These are phyloP conservation scores for Fusarium sp. DNA, from an alignment of 2,329 filamentous ascomycete species.

Conservation along the genomic window DNA sequence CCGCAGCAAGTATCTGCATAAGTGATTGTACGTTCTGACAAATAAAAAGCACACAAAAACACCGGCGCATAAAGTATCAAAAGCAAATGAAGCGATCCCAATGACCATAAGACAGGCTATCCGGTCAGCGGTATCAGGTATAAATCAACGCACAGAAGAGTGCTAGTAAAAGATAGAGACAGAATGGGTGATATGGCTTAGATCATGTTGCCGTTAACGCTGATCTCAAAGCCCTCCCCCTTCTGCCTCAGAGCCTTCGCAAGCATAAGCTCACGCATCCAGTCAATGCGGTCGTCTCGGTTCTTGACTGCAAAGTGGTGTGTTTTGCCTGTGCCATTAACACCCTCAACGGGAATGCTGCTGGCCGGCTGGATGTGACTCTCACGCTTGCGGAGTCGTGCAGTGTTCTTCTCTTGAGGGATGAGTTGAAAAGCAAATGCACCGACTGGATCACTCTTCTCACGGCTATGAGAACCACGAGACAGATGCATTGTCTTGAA, in stretches of 20 bases:
- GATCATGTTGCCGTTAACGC: conserved; percentile 85
- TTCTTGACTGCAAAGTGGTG: conserved; percentile 94
- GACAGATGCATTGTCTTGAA: conserved; percentile 84
- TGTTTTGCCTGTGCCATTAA: conserved; percentile 80
- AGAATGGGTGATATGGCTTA: conserved; percentile 51
- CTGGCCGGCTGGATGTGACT: conserved; percentile 59
- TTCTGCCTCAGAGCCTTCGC: conserved; percentile 90
- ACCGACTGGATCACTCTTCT: conserved; percentile 71
- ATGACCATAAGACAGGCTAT: conserved; percentile 3
- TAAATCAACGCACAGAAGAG: conserved; percentile 26
- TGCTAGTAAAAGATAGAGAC: conserved; percentile 16
- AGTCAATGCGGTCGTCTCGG: conserved; percentile 93
- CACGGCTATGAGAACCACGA: conserved; percentile 62
- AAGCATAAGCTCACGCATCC: conserved; percentile 95
- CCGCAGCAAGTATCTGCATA: conserved; percentile 46
- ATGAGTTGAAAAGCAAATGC: conserved; percentile 91
- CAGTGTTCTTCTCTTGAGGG: conserved; percentile 73
- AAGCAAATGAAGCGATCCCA: conserved; percentile 19
- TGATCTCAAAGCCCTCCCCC: conserved; percentile 85
- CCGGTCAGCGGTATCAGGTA: conserved; percentile 7
- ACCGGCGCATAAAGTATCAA: conserved; percentile 19
- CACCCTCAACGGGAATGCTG: conserved; percentile 59
- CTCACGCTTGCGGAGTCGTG: conserved; percentile 68
- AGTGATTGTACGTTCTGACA: conserved; percentile 45
- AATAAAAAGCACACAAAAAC: conserved; percentile 29